Evolutionary conservation across 2,329 filamentous ascomycete genomes (phyloP).

Genomic region (Coniella lustricola): DNA sequence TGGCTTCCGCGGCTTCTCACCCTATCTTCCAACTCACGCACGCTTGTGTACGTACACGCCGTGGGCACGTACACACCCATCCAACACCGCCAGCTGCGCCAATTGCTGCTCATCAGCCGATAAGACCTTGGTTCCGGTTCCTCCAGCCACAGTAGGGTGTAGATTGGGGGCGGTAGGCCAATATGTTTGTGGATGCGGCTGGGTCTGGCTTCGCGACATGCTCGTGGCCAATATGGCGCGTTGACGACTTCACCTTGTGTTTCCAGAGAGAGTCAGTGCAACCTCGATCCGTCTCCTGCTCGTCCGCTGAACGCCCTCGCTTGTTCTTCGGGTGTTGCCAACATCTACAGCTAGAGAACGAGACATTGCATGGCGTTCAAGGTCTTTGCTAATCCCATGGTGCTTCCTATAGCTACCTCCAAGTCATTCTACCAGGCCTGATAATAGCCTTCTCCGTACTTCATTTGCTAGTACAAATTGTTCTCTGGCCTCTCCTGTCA

Average conservation of each 20-base stretch:
- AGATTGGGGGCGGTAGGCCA: constrained; percentile 5
- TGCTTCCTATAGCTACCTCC: constrained; percentile 56
- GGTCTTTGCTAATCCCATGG: constrained; percentile 1
- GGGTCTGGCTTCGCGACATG: constrained; percentile 45
- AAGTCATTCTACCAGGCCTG: constrained; percentile 70
- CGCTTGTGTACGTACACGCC: no score
- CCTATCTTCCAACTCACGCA: no score
- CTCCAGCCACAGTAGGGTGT: neutral
- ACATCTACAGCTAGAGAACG: neutral
- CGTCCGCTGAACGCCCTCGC: neutral
- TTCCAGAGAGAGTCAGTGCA: constrained; percentile 56
- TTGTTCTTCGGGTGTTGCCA: neutral
- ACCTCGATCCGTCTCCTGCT: neutral
- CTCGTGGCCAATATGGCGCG: constrained; percentile 52
- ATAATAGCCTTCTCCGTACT: constrained; percentile 64
- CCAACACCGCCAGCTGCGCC: neutral
- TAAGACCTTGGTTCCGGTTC: neutral
- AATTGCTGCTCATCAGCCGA: neutral
- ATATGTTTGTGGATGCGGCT: constrained; percentile 17
- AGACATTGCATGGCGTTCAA: no score
- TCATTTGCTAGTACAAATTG: constrained; percentile 53
- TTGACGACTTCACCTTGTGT: constrained; percentile 58
- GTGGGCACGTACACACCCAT: neutral
- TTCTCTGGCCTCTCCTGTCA: constrained; percentile 45
- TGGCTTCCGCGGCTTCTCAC: no score